A percentile compares a stretch with the other conserved stretches of the same genome.
phyloP scores from a whole-genome alignment of 345 rosid genomes.

The Populus pruinosa region DNA sequence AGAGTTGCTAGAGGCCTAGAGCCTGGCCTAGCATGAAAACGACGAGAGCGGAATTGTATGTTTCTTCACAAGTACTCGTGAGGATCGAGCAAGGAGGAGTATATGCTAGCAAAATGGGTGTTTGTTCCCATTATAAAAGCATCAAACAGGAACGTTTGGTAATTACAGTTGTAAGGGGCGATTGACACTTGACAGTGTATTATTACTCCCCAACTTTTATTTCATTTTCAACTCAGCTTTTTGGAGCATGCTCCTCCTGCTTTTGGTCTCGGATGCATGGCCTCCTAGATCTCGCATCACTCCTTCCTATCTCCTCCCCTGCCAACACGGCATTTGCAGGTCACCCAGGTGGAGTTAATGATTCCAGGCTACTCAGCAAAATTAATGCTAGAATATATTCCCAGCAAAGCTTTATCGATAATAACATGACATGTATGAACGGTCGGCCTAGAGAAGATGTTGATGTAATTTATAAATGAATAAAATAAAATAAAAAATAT shows the following conservation, averaged over 20 bases:
- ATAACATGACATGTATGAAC: not conserved
- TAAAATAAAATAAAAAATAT: no score
- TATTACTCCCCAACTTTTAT: not conserved
- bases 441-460: not conserved
- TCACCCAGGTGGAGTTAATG: not conserved
- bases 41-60: not conserved
- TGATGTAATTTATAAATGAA: no score
- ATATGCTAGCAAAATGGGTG: no score
- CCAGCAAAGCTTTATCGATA: not conserved
- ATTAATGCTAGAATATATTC: not conserved
- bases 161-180: not conserved
- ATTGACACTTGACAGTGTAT: not conserved
- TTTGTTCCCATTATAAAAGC: no score
- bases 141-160: not conserved
- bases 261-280: slow-evolving; percentile 10
- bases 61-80: no score
- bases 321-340: not conserved
- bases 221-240: not conserved
- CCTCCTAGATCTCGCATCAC: not conserved
- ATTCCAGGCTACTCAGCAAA: not conserved
- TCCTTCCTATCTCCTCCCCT: not conserved
- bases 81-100: no score
- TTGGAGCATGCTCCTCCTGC: not conserved
- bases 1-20: not conserved
- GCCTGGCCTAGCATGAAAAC: not conserved